Evolutionary conservation across 257 asterid genomes (phyloP).

Genomic region (Solanum gracilifrons): DNA sequence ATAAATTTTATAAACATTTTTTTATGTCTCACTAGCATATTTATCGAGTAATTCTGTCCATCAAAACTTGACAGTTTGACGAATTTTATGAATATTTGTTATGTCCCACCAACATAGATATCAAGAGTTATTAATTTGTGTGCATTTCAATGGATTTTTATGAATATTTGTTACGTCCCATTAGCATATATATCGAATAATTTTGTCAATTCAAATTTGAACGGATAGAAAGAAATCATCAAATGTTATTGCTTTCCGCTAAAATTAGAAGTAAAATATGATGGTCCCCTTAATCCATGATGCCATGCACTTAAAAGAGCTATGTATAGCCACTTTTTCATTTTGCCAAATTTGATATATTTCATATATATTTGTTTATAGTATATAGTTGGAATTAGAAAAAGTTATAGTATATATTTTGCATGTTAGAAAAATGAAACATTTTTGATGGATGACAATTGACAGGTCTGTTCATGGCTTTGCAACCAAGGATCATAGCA

Average conservation of each 20-base stretch:
- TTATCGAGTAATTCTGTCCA: not conserved
- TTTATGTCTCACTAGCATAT: not conserved
- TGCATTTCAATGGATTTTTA: not conserved
- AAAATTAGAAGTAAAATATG: not conserved
- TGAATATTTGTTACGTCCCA: not conserved
- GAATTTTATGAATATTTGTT: not conserved
- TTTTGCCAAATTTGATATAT: not conserved
- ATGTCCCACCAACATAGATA: not conserved
- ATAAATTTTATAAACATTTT: too few species aligned
- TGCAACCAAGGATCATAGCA: conserved; percentile 96
- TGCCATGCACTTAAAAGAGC: not conserved
- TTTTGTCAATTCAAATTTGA: not conserved
- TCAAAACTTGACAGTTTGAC: too few species aligned
- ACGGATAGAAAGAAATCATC: not conserved
- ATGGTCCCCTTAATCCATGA: not conserved
- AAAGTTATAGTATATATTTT: not conserved
- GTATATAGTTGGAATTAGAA: not conserved
- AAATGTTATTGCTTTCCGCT: not conserved
- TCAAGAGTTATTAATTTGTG: not conserved
- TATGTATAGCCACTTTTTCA: not conserved
- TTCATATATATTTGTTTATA: not conserved
- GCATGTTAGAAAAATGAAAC: not conserved
- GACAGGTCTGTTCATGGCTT: conserved; percentile 98
- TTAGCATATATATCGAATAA: not conserved
- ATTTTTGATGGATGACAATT: conserved; percentile 1